Base-by-base conservation (phyloP, 2,329 filamentous ascomycete species). In the Alternaria novae-zelandiae region DNA sequence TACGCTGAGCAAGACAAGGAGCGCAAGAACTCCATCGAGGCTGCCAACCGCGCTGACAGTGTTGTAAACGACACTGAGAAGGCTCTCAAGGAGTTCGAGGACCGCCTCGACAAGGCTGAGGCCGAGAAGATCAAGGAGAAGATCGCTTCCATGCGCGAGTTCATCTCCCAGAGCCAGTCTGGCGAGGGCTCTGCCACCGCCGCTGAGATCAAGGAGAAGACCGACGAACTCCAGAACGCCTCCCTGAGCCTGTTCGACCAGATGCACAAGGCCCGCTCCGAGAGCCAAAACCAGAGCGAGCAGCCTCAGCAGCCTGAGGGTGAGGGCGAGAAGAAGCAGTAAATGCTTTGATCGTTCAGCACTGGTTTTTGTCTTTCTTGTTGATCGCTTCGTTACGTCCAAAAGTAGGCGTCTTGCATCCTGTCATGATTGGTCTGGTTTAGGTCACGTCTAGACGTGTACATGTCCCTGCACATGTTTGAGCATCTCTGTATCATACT, bases 51-150 rank as follows among this genome's bases (percentile, higher is more conserved):
- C 74, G 94, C 96, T 70, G 96, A 99, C 86, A 94, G 91, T 79
- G 94, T 97, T 68, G 84, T 97, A 76, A 97, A 96, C 86, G 96
- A 98, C 81, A 98, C 96, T 61, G 95, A 98, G 88, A 97, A 97
- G 88, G 94, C 95, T 32, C 89, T 99, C 70, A 97, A 95, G 87
- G 96, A 98, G 85, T 96, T 94, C 75, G 90, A 96, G 79, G 94
- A 97, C 83, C 94, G 90, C 83, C 91, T 99, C 59, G 95, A 98
- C 89, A 97, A 98, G 91, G 84, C 91, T 58, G 96, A 99, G 89
- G 93, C 91, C 64, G 93, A 97, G 69, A 86, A 89, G 79, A 96
- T 99, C 86, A 91, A 90, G 79, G 94, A 97, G 89, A 97, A 97
- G 92, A 96, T 97, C 73, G 83, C 87, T 57, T 79, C 87, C 74